phyloP scores from a whole-genome alignment of 805 yeast species.

The Saturnispora gosingensis region DNA sequence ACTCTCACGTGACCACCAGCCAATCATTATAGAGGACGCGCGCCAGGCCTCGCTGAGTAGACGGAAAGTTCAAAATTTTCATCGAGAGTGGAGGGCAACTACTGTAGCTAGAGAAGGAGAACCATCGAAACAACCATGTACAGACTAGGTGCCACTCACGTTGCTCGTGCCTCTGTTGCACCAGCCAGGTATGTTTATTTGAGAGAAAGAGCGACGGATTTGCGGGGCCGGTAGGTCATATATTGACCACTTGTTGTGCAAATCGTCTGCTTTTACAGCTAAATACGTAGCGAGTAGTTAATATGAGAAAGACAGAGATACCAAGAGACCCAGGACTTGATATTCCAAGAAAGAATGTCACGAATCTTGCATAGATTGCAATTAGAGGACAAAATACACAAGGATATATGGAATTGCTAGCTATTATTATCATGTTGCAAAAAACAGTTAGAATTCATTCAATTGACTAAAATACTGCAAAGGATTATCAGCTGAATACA shows the following conservation, averaged over 20 bases:
- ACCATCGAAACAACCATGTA: constrained; percentile 29
- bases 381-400: too few relatives aligned
- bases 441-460: too few relatives aligned
- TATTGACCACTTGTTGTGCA: neutral
- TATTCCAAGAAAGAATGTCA: too few relatives aligned
- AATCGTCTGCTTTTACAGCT: neutral
- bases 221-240: neutral
- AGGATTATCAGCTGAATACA: too few relatives aligned
- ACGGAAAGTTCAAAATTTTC: neutral
- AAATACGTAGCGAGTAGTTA: neutral
- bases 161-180: constrained; percentile 40
- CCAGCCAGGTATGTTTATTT: constrained; percentile 37
- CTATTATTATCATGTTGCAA: too few relatives aligned
- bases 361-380: too few relatives aligned
- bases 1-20: constrained; percentile 2
- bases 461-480: too few relatives aligned
- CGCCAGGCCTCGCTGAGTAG: neutral
- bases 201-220: neutral
- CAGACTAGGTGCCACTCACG: constrained; percentile 45
- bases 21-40: constrained; percentile 1
- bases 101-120: neutral
- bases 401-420: too few relatives aligned
- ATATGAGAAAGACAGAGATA: neutral
- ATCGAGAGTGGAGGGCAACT: neutral
- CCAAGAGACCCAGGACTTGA: too few relatives aligned